Conservation (phyloP, 257 asterid species). For the Solanum phureja region DNA sequence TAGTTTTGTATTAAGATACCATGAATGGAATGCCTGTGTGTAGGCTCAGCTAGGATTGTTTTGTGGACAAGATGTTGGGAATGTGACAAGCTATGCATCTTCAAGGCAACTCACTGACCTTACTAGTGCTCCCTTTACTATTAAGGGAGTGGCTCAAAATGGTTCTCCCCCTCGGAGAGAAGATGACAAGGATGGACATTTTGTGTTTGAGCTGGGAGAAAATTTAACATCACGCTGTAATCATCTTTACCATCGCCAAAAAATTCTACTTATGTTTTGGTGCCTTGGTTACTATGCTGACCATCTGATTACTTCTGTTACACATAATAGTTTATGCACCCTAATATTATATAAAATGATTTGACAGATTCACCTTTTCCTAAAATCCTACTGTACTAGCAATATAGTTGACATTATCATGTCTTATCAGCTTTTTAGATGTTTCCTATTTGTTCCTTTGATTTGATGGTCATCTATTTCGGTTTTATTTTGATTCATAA, state of each 20-base stretch:
- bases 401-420: neutral
- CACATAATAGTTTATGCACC: neutral
- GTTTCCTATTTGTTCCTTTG: neutral
- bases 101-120: constrained; percentile 48
- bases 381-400: neutral
- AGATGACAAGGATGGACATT: constrained; percentile 98
- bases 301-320: neutral
- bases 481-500: neutral
- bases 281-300: neutral
- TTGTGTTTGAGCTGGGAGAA: constrained; percentile 91
- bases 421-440: neutral
- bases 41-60: constrained; percentile 96
- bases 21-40: constrained; percentile 76
- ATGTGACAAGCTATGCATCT: constrained; percentile 70
- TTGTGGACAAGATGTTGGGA: constrained; percentile 81
- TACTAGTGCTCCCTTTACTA: constrained; percentile 46
- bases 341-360: neutral
- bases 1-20: constrained; percentile 32
- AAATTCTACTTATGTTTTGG: constrained; percentile 7
- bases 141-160: constrained; percentile 59
- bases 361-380: neutral
- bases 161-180: constrained; percentile 88
- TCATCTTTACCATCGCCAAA: constrained; percentile 38
- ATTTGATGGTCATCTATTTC: too few relatives aligned
- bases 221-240: constrained; percentile 96